Base-by-base conservation (phyloP, 2,329 filamentous ascomycete genomes). In the Aspergillus sp. region DNA sequence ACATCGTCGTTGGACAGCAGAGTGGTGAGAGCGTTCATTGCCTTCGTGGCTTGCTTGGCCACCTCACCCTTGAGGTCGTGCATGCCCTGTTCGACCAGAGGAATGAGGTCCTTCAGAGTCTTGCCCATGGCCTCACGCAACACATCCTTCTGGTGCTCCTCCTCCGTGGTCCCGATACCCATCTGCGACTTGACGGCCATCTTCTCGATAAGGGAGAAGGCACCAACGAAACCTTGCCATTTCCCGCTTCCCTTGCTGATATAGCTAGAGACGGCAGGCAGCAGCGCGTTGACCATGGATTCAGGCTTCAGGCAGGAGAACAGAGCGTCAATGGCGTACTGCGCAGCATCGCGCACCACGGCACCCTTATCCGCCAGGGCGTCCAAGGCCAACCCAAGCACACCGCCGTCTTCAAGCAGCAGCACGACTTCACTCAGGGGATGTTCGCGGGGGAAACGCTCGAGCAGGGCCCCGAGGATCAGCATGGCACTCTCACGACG, bases 1-100 rank as follows among this genome's bases (percentile, higher is more conserved):
- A 98, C 90, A 68, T 98, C 93, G 73, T 98, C 93, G 75, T 98
- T 98, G 63, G 89, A 89, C 42, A 98, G 79, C 10, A 98, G 81
- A 6, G 84, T 85, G 2, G 89, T 94, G 46, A 98, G 77, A 33
- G 88, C 86, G 59, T 80, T 87, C 91, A 98, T 97, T 42, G 91
- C 88, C 69, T 86, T 84, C 62, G 87, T 74, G n/a, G 93, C 83
- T 73, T 94, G 87, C 75, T 95, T 97, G 67, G 73, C 70, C 46
- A 82, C 78, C 63, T 97, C 93, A 42, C 75, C 63, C 77, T 98
- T 98, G 65, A 98, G 77, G 66, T 98, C 93, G 71, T 96, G 89
- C 91, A 98, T 97, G 58, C 88, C 88, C 45, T 76, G 78, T 71
- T 97, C 93, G 48, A 94, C 89, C 39, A 96, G 74, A 27, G 93